Evolutionary conservation across 441 rosid genomes (phyloP).

Genomic region (Erodium texanum): DNA sequence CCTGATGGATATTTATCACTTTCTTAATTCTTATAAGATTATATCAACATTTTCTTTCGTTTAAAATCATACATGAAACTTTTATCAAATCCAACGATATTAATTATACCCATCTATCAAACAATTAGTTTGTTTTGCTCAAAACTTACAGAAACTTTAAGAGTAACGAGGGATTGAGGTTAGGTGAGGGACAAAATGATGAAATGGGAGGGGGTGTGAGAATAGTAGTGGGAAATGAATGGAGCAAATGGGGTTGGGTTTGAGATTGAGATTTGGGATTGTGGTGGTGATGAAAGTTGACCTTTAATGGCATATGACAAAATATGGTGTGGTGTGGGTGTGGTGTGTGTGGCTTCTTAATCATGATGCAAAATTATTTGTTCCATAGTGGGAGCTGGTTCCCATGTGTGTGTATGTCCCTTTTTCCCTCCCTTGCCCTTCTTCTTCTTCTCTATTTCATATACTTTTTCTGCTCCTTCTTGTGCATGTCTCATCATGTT

Average conservation of each 20-base stretch:
- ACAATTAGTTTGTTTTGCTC: too few species aligned
- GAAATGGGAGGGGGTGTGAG: neutral
- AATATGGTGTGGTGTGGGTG: constrained; percentile 9
- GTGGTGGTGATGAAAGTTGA: constrained; percentile 23
- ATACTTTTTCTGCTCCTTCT: neutral
- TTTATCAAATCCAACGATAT: too few species aligned
- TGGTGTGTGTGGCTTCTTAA: constrained; percentile 12
- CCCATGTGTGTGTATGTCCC: constrained; percentile 20
- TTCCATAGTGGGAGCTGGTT: constrained; percentile 22
- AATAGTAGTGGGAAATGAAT: neutral
- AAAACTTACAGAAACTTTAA: too few species aligned
- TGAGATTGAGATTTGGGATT: neutral
- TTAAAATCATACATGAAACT: too few species aligned
- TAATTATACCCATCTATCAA: too few species aligned
- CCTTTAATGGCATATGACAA: constrained; percentile 25
- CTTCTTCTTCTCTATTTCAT: too few species aligned
- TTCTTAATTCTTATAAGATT: too few species aligned
- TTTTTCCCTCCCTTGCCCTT: neutral
- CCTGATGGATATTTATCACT: too few species aligned
- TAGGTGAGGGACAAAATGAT: constrained; percentile 22
- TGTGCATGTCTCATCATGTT: constrained; percentile 27
- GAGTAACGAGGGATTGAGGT: neutral
- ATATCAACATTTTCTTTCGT: too few species aligned
- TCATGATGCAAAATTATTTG: constrained; percentile 22
- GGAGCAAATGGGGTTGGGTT: neutral